These are phyloP conservation scores for Cyclanthera cordifolia DNA, from an alignment of 306 rosid species.

Conservation along the genomic window DNA sequence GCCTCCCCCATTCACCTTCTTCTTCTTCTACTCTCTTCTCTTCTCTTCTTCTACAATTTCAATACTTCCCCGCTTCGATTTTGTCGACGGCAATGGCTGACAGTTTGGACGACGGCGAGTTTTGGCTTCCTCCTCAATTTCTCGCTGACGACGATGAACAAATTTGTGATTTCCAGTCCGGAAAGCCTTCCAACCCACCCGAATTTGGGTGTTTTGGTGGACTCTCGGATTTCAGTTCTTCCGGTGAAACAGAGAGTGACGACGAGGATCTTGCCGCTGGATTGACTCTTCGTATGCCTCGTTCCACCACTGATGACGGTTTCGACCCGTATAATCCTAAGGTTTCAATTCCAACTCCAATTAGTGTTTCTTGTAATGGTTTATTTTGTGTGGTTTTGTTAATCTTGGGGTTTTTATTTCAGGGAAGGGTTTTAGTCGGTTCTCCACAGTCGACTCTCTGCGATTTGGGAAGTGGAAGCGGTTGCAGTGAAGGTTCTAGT, in stretches of 20 bases:
- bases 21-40: background rate
- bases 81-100: conserved; percentile 23
- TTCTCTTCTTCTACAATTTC: background rate
- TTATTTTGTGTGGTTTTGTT: too few species aligned
- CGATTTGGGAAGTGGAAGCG: conserved; percentile 29
- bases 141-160: conserved; percentile 41
- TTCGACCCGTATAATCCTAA: conserved; percentile 16
- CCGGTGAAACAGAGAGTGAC: conserved; percentile 63
- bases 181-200: conserved; percentile 4
- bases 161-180: background rate
- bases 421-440: conserved; percentile 23
- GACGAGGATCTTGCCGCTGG: conserved; percentile 53
- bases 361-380: background rate
- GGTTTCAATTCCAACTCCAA: conserved; percentile 18
- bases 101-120: conserved; percentile 47
- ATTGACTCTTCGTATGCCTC: conserved; percentile 49
- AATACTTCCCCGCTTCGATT: background rate
- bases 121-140: conserved; percentile 73
- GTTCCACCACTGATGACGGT: conserved; percentile 26
- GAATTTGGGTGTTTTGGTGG: conserved; percentile 21
- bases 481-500: conserved; percentile 38
- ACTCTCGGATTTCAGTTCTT: conserved; percentile 39
- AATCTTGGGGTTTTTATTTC: background rate
- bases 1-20: background rate
- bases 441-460: conserved; percentile 70